Evolutionary conservation across 257 asterid species (phyloP).

Genomic region (Rhazya stricta): DNA sequence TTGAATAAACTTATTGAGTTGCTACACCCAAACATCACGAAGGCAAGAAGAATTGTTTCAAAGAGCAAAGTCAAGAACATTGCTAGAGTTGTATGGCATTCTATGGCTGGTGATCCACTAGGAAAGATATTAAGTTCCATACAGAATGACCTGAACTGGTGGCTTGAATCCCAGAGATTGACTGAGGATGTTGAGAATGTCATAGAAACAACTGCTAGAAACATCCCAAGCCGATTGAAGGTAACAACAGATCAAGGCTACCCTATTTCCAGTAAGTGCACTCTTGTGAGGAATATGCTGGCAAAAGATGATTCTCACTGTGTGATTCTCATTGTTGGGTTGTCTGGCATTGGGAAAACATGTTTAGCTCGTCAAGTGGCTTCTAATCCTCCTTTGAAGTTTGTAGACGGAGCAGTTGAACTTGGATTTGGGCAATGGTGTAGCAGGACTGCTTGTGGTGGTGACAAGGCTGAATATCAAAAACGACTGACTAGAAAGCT

Average conservation of each 20-base stretch:
- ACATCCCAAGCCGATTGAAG: conserved; percentile 22
- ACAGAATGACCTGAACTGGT: conserved; percentile 27
- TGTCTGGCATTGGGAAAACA: conserved; percentile 35
- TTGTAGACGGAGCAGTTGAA: conserved; percentile 34
- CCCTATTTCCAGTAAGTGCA: conserved; percentile 26
- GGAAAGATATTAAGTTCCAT: conserved; percentile 26
- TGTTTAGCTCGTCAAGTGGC: conserved; percentile 41
- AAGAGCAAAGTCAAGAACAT: conserved; percentile 27
- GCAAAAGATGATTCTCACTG: conserved; percentile 17
- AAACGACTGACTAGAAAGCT: conserved; percentile 32
- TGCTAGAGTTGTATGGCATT: conserved; percentile 27
- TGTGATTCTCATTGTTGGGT: conserved; percentile 31
- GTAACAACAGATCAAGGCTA: conserved; percentile 26
- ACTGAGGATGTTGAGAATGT: conserved; percentile 23
- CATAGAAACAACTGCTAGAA: conserved; percentile 25
- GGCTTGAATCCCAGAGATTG: conserved; percentile 31
- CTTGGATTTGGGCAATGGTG: conserved; percentile 36
- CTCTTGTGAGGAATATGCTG: conserved; percentile 18
- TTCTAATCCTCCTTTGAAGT: conserved; percentile 27
- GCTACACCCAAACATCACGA: conserved; percentile 27
- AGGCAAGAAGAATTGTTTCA: conserved; percentile 28
- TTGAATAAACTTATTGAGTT: conserved; percentile 26
- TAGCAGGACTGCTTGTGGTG: conserved; percentile 26
- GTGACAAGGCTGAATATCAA: conserved; percentile 30
- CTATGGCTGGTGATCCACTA: conserved; percentile 34